phyloP scores from a whole-genome alignment of 805 yeast species.

The Cyberlindnera samutprakarnensis region DNA sequence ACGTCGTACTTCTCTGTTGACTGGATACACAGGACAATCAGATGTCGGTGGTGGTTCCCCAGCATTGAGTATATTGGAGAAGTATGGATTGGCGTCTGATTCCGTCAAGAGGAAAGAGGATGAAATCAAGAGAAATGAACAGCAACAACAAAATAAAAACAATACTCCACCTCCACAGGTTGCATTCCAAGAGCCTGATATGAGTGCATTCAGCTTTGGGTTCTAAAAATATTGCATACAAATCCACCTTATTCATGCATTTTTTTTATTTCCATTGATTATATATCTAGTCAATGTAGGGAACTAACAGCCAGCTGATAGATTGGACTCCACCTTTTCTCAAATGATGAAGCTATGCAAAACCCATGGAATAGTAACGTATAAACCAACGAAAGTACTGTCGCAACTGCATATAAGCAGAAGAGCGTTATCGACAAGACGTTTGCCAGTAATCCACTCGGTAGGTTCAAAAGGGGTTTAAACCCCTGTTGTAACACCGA shows the following conservation, averaged over 20 bases:
- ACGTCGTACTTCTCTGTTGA: constrained; percentile 15
- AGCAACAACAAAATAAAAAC: constrained; percentile 4
- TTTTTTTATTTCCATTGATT: too few species aligned
- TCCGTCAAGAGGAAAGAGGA: constrained; percentile 14
- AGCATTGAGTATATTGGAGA: constrained; percentile 20
- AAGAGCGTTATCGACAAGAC: too few species aligned
- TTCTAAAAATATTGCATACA: too few species aligned
- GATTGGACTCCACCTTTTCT: constrained; percentile 21
- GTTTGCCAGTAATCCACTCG: too few species aligned
- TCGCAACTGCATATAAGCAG: constrained; percentile 4
- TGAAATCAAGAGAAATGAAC: constrained; percentile 2
- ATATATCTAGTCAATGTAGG: too few species aligned
- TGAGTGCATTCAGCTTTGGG: constrained; percentile 63
- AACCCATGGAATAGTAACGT: constrained; percentile 13
- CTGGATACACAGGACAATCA: constrained; percentile 3
- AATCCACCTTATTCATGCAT: too few species aligned
- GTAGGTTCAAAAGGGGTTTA: constrained; percentile 10
- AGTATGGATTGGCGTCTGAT: constrained; percentile 21
- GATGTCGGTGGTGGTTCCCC: not conserved
- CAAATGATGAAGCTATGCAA: constrained; percentile 16
- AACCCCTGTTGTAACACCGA: constrained; percentile 13
- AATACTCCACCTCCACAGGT: constrained; percentile 37
- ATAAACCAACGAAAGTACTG: constrained; percentile 9
- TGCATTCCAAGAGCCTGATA: constrained; percentile 64
- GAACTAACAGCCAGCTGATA: too few species aligned